Evolutionary conservation across 495 filamentous ascomycete species (phyloP).

Genomic region (Aspergillus leporis): DNA sequence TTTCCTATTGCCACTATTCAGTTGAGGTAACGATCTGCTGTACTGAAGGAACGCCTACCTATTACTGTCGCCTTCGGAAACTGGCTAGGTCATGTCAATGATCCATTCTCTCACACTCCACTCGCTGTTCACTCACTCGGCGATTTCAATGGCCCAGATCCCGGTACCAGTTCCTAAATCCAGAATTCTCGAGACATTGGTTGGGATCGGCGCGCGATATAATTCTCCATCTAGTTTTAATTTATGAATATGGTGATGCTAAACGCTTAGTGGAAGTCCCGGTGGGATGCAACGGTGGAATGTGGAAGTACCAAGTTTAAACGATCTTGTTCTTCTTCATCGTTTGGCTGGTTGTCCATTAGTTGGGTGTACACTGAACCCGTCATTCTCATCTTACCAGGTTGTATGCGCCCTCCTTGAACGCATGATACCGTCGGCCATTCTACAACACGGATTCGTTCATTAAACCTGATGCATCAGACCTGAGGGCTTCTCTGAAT

Average conservation of each 20-base stretch:
- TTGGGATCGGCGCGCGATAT: constrained; percentile 58
- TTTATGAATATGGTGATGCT: constrained; percentile 47
- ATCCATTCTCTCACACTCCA: constrained; percentile 28
- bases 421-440: constrained; percentile 67
- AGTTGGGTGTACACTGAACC: not conserved
- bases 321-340: constrained; percentile 41
- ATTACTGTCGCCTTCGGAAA: not conserved
- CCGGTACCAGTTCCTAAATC: constrained; percentile 70
- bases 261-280: not conserved
- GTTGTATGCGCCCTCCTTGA: constrained; percentile 62
- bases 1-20: constrained; percentile 8
- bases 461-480: too few relatives aligned
- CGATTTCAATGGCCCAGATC: constrained; percentile 42
- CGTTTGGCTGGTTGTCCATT: constrained; percentile 25
- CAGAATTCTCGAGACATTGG: constrained; percentile 58
- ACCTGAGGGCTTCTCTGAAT: too few relatives aligned
- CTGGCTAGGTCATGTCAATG: constrained; percentile 32
- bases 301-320: constrained; percentile 37
- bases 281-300: not conserved
- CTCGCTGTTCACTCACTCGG: constrained; percentile 14
- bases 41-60: constrained; percentile 12
- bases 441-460: constrained; percentile 44
- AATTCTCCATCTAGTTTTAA: constrained; percentile 57
- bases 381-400: constrained; percentile 27
- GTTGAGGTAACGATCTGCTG: constrained; percentile 27